phyloP scores from a whole-genome alignment of 176 grass and related monocot genomes.

The Lolium multiflorum region DNA sequence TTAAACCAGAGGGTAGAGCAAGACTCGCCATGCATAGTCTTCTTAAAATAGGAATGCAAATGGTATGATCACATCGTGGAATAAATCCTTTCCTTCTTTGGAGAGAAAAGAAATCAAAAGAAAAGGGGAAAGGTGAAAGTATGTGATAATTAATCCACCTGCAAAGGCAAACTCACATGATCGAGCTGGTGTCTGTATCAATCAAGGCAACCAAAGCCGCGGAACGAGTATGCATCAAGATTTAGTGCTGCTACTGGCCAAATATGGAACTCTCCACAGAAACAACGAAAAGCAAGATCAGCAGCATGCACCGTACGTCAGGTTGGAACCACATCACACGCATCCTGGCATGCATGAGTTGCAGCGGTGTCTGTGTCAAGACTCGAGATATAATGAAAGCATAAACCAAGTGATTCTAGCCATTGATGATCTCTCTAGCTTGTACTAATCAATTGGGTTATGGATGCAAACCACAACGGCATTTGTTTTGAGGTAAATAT shows the following conservation, averaged over 20 bases:
- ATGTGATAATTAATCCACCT: background rate
- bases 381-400: background rate
- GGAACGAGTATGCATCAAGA: background rate
- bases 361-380: background rate
- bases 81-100: conserved; percentile 24
- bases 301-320: background rate
- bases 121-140: conserved; percentile 1
- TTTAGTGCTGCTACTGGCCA: background rate
- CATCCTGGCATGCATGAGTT: background rate
- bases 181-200: background rate
- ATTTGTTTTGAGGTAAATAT: background rate
- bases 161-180: background rate
- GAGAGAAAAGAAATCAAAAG: background rate
- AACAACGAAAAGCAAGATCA: background rate
- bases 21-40: background rate
- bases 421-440: background rate
- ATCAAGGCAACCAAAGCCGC: background rate
- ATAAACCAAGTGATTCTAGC: background rate
- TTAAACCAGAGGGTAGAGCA: background rate
- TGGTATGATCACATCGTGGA: background rate
- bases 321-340: background rate
- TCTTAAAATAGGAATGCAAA: background rate
- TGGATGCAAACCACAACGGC: background rate
- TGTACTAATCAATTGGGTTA: background rate
- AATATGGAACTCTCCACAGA: background rate